Conservation (phyloP, 2,329 filamentous ascomycete species). For the Aureobasidium leucospermi region DNA sequence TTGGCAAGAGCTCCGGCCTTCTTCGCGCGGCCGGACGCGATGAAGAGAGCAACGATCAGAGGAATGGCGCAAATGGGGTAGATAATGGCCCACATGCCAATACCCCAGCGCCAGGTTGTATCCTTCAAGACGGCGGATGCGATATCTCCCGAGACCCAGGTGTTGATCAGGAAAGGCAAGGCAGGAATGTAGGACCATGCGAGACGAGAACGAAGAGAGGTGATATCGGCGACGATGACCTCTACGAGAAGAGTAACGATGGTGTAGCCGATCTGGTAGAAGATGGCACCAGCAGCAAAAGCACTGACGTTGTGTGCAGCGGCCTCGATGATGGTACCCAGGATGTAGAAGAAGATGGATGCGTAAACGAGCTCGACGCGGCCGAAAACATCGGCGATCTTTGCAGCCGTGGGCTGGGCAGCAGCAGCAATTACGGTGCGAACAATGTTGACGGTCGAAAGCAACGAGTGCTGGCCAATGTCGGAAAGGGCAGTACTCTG, state of each 20-base stretch:
- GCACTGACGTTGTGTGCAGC: constrained; percentile 40
- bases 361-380: constrained; percentile 51
- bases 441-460: constrained; percentile 53
- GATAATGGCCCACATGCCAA: constrained; percentile 59
- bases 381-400: constrained; percentile 53
- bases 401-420: constrained; percentile 47
- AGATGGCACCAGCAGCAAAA: constrained; percentile 51
- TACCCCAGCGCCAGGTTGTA: constrained; percentile 57
- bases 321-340: constrained; percentile 51
- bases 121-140: constrained; percentile 42
- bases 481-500: constrained; percentile 47
- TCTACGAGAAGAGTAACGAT: constrained; percentile 54
- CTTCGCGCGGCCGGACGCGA: constrained; percentile 47
- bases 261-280: constrained; percentile 59
- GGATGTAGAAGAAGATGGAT: constrained; percentile 50
- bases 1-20: constrained; percentile 41
- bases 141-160: constrained; percentile 56
- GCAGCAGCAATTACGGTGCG: constrained; percentile 54
- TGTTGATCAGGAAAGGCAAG: constrained; percentile 52
- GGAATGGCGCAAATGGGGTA: constrained; percentile 55
- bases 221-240: constrained; percentile 57
- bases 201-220: constrained; percentile 54
- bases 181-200: constrained; percentile 60
- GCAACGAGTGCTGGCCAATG: constrained; percentile 47
- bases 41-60: constrained; percentile 45